Evolutionary conservation across 1,284 basidiomycete genomes (phyloP).

Genomic region (Trametes hirsuta): DNA sequence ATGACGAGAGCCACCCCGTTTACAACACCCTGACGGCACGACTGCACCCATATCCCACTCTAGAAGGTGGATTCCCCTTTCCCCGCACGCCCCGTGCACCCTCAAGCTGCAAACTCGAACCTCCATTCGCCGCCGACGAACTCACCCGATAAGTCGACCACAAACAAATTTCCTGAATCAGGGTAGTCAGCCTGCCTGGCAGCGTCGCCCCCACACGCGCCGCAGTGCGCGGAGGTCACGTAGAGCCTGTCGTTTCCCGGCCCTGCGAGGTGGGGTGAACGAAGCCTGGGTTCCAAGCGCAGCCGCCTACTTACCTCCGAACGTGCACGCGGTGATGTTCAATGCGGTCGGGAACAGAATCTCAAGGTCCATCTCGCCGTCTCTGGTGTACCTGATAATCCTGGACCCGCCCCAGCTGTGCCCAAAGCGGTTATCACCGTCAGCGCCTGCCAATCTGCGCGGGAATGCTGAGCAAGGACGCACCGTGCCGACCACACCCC

Average conservation of each 20-base stretch:
- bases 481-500: slow-evolving; percentile 71
- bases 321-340: slow-evolving; percentile 68
- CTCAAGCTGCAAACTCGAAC: slow-evolving; percentile 38
- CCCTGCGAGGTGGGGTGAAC: slow-evolving; percentile 40
- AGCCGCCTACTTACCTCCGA: slow-evolving; percentile 52
- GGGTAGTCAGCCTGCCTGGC: slow-evolving; percentile 54
- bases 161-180: slow-evolving; percentile 68
- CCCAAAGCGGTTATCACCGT: slow-evolving; percentile 11
- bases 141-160: slow-evolving; percentile 58
- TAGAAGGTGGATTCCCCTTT: slow-evolving; percentile 8
- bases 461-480: slow-evolving; percentile 23
- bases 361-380: slow-evolving; percentile 57
- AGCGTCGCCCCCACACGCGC: slow-evolving; percentile 54
- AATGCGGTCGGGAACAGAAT: slow-evolving; percentile 60
- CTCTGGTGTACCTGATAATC: slow-evolving; percentile 54
- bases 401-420: slow-evolving; percentile 65
- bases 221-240: slow-evolving; percentile 69
- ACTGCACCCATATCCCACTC: slow-evolving; percentile 9
- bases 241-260: slow-evolving; percentile 64
- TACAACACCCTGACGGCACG: not conserved
- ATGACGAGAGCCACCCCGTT: not conserved
- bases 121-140: slow-evolving; percentile 50
- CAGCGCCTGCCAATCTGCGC: slow-evolving; percentile 10
- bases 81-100: slow-evolving; percentile 10
- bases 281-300: not conserved